Conservation (phyloP, 2,329 filamentous ascomycete genomes). For the Epichloe festucae region DNA sequence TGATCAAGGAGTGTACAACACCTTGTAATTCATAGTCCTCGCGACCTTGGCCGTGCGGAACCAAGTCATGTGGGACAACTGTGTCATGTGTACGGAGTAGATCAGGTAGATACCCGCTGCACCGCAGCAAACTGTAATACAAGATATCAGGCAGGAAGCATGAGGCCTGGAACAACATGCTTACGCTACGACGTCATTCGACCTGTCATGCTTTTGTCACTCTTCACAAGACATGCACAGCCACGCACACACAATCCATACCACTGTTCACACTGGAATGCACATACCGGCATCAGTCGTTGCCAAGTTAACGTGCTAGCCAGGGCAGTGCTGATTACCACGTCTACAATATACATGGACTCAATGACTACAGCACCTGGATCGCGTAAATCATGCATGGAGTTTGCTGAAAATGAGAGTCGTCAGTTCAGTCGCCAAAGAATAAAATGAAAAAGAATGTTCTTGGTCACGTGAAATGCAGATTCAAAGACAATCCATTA, state of each 20-base stretch:
- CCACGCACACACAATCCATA: neutral
- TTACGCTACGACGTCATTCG: neutral
- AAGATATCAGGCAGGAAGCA: neutral
- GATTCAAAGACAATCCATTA: slow-evolving; percentile 28
- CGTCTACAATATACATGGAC: too few relatives aligned
- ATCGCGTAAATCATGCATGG: neutral
- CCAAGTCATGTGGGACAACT: neutral
- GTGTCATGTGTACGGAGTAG: neutral
- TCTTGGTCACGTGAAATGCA: neutral
- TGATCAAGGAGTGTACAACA: slow-evolving; percentile 47
- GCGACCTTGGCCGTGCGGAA: neutral
- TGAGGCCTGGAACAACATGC: neutral
- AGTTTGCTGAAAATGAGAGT: neutral
- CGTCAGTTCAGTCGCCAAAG: neutral
- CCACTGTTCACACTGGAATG: neutral
- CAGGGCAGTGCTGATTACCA: too few relatives aligned
- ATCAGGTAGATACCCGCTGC: neutral
- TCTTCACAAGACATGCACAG: neutral
- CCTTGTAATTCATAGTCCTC: neutral
- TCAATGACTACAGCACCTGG: too few relatives aligned
- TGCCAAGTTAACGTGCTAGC: neutral
- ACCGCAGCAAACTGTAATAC: neutral
- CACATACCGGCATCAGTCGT: neutral
- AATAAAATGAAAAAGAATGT: neutral
- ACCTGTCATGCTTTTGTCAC: neutral